A percentile compares a stretch with the other conserved stretches of the same genome.
These are phyloP conservation scores for Aulographum hederae DNA, from an alignment of 2,329 filamentous ascomycete genomes.

Conservation along the genomic window DNA sequence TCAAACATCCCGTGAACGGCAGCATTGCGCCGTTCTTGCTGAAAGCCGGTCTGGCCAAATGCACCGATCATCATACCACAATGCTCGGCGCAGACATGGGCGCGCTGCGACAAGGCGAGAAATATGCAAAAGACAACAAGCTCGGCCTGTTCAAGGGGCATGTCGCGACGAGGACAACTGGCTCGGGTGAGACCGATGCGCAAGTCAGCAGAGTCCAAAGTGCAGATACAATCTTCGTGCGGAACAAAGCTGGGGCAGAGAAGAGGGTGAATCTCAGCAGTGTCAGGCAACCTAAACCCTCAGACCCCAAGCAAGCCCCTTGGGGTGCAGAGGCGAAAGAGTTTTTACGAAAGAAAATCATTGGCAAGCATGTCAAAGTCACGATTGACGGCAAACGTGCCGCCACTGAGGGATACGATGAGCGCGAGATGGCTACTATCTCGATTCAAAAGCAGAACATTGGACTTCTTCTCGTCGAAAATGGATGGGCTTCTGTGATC, in stretches of 20 bases:
- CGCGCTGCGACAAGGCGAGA: constrained; percentile 68
- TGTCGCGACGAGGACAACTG: constrained; percentile 43
- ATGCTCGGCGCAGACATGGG: constrained; percentile 83
- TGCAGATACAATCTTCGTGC: constrained; percentile 74
- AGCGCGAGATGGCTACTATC: constrained; percentile 84
- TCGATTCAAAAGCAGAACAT: constrained; percentile 73
- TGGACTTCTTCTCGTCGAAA: constrained; percentile 69
- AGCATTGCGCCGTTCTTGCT: constrained; percentile 88
- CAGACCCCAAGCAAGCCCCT: constrained; percentile 70
- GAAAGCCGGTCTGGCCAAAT: constrained; percentile 74
- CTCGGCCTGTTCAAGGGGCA: constrained; percentile 68
- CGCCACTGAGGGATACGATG: constrained; percentile 77
- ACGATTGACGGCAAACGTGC: constrained; percentile 81
- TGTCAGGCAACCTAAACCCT: constrained; percentile 77
- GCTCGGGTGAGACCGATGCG: constrained; percentile 54
- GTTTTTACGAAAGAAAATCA: constrained; percentile 79
- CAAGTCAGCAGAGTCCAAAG: constrained; percentile 71
- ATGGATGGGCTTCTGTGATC: constrained; percentile 84
- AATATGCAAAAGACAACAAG: constrained; percentile 58
- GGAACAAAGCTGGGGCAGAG: constrained; percentile 68
- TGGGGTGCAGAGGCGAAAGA: constrained; percentile 93
- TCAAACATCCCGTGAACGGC: constrained; percentile 67
- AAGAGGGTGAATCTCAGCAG: constrained; percentile 87
- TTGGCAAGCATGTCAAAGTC: constrained; percentile 87
- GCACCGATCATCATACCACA: constrained; percentile 90